phyloP scores from a whole-genome alignment of 306 rosid genomes.

The Hippophae rhamnoides region DNA sequence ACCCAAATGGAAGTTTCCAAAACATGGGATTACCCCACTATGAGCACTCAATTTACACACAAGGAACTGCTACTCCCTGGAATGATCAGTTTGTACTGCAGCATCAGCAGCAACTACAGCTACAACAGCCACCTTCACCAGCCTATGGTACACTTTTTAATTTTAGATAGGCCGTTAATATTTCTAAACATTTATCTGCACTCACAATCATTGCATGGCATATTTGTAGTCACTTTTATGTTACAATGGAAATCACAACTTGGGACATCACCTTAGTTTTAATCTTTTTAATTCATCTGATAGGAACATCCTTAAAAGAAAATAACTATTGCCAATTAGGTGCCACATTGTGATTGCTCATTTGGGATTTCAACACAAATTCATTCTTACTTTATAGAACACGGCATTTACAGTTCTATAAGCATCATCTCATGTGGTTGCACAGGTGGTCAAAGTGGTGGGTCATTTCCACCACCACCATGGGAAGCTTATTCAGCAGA shows the following conservation, averaged over 20 bases:
- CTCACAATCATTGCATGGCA: slow-evolving; percentile 9
- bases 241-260: slow-evolving; percentile 8
- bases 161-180: slow-evolving; percentile 1
- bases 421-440: slow-evolving; percentile 18
- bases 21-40: slow-evolving; percentile 51
- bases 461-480: slow-evolving; percentile 91
- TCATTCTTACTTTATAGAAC: slow-evolving; percentile 10
- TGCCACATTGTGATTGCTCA: slow-evolving; percentile 9
- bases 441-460: slow-evolving; percentile 53
- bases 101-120: slow-evolving; percentile 24
- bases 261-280: slow-evolving; percentile 9
- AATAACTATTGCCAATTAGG: background rate
- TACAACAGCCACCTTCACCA: slow-evolving; percentile 50
- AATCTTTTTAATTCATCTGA: slow-evolving; percentile 1
- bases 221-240: slow-evolving; percentile 18
- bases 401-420: slow-evolving; percentile 5
- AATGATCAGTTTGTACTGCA: slow-evolving; percentile 59
- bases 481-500: slow-evolving; percentile 84
- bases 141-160: slow-evolving; percentile 46
- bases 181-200: slow-evolving; percentile 6
- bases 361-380: slow-evolving; percentile 9
- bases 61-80: slow-evolving; percentile 61
- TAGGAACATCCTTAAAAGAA: slow-evolving; percentile 1
- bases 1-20: slow-evolving; percentile 49
- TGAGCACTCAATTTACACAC: slow-evolving; percentile 52